These are phyloP conservation scores for Lachnellula suecica DNA, from an alignment of 2,329 filamentous ascomycete species.

Conservation along the genomic window DNA sequence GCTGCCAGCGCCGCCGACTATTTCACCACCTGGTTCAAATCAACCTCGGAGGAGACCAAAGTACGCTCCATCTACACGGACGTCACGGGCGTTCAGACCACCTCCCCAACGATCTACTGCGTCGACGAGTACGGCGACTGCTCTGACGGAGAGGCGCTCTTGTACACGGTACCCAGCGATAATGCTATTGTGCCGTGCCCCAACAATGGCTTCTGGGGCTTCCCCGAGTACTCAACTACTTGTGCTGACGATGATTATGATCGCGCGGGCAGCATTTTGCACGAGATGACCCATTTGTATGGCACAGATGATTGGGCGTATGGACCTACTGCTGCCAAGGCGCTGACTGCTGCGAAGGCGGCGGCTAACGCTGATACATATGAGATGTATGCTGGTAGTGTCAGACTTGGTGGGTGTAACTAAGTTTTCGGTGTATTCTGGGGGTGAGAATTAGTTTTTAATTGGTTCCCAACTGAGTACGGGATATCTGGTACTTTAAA, in stretches of 20 bases:
- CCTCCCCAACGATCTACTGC: constrained; percentile 21
- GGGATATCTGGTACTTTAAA: too few relatives aligned
- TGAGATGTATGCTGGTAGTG: constrained; percentile 27
- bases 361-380: constrained; percentile 26
- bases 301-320: constrained; percentile 26
- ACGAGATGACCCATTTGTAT: constrained; percentile 26
- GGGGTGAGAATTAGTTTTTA: too few relatives aligned
- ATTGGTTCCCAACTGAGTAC: too few relatives aligned
- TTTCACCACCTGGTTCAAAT: constrained; percentile 27
- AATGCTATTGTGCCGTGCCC: constrained; percentile 25
- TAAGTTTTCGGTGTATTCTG: too few relatives aligned
- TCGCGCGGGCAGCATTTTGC: constrained; percentile 20
- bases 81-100: constrained; percentile 23
- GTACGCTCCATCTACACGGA: constrained; percentile 23
- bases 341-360: constrained; percentile 19
- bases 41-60: constrained; percentile 15
- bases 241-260: constrained; percentile 25
- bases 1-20: constrained; percentile 17
- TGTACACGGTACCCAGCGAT: constrained; percentile 22
- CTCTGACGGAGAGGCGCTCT: constrained; percentile 19
- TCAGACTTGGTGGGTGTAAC: constrained; percentile 23
- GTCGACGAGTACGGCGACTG: constrained; percentile 22
- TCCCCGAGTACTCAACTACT: constrained; percentile 16
- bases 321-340: constrained; percentile 20
- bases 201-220: constrained; percentile 24